Evolutionary conservation across 1,284 basidiomycete species (phyloP).

Genomic region (Rugosomyces carneus): DNA sequence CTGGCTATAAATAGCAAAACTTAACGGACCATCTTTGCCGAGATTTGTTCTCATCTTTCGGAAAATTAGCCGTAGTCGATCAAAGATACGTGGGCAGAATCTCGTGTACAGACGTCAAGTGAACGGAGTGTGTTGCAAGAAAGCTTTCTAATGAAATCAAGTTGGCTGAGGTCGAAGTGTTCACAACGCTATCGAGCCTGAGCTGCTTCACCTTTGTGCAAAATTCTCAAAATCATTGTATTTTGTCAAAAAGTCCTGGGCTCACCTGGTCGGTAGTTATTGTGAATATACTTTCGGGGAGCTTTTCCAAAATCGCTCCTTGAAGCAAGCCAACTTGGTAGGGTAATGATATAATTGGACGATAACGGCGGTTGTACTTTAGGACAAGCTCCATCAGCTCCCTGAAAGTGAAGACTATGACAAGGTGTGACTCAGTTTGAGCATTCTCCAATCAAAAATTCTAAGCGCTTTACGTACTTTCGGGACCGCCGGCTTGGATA

Average conservation of each 20-base stretch:
- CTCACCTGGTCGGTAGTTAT: constrained; percentile 59
- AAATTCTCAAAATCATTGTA: background rate
- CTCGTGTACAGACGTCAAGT: constrained; percentile 43
- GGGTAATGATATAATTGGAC: constrained; percentile 58
- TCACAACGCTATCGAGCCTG: constrained; percentile 52
- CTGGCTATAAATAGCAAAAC: no score
- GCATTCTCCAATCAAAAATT: background rate
- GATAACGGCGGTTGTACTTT: constrained; percentile 40
- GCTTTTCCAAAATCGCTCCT: constrained; percentile 52
- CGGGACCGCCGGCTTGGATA: constrained; percentile 65
- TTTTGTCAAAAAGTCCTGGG: background rate
- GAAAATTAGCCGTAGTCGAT: background rate
- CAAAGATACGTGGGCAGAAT: constrained; percentile 54
- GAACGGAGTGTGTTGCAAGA: constrained; percentile 32
- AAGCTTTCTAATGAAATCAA: constrained; percentile 40
- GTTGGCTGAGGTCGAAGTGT: constrained; percentile 24
- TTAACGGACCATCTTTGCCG: background rate
- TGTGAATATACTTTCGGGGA: constrained; percentile 62
- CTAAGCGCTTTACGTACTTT: constrained; percentile 35
- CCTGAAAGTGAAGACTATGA: constrained; percentile 58
- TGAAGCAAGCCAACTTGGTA: constrained; percentile 56
- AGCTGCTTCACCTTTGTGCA: constrained; percentile 49
- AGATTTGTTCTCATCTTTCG: background rate
- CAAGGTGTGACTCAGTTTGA: background rate
- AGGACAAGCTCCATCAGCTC: constrained; percentile 62